These are phyloP conservation scores for Sporothrix brasiliensis DNA, from an alignment of 2,329 filamentous ascomycete species.

Conservation along the genomic window DNA sequence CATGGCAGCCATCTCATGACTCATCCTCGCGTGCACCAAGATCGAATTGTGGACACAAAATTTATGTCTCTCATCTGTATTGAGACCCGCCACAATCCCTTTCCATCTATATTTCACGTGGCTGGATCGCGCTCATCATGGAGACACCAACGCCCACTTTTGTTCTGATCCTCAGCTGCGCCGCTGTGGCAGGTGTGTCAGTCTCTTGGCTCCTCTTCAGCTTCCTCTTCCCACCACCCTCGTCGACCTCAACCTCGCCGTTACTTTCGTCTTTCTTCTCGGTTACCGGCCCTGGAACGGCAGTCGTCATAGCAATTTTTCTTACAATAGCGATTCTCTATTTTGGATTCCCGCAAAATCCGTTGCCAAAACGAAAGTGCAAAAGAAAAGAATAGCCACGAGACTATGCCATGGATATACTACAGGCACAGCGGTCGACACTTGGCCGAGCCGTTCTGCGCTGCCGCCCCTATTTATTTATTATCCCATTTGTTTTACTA, in stretches of 20 bases:
- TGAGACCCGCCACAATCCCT: neutral
- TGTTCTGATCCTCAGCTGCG: neutral
- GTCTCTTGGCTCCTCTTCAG: constrained; percentile 11
- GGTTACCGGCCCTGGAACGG: constrained; percentile 16
- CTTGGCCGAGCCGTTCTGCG: neutral
- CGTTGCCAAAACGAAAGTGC: neutral
- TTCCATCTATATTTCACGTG: constrained; percentile 3
- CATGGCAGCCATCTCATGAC: constrained; percentile 1
- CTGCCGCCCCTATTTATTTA: neutral
- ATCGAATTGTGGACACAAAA: neutral
- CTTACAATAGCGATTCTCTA: neutral
- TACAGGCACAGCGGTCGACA: neutral
- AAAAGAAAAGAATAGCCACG: neutral
- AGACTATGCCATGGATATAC: neutral
- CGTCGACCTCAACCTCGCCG: neutral
- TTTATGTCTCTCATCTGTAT: neutral
- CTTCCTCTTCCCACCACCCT: neutral
- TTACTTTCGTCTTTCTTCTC: neutral
- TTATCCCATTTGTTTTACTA: neutral
- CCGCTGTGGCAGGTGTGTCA: neutral
- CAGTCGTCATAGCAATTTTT: neutral
- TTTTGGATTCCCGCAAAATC: neutral
- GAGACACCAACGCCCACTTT: neutral
- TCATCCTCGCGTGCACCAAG: neutral
- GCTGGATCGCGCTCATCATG: neutral